Evolutionary conservation across 495 filamentous ascomycete genomes (phyloP).

Genomic region (Physcia stellaris): DNA sequence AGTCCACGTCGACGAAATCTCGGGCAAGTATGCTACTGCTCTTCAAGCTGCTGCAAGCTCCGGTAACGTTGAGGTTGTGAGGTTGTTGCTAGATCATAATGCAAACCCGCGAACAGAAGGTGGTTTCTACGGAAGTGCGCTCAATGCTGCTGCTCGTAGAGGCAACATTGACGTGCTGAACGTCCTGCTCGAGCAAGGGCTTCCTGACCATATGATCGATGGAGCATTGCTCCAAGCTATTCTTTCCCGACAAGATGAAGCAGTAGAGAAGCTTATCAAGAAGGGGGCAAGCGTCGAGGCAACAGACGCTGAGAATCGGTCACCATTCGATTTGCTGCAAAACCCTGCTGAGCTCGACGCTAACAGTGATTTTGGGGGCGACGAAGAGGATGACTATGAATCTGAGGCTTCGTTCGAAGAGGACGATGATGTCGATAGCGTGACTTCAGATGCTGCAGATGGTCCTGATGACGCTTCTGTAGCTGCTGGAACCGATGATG

Average conservation of each 20-base stretch:
- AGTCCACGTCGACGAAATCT: constrained; percentile 15
- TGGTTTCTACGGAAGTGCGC: constrained; percentile 16
- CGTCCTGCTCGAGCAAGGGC: constrained; percentile 5
- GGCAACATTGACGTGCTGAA: background rate
- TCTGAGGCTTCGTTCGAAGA: constrained; percentile 2
- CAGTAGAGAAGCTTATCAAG: constrained; percentile 7
- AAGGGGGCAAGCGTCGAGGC: constrained; percentile 10
- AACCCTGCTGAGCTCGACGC: background rate
- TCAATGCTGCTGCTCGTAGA: constrained; percentile 13
- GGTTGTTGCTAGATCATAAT: constrained; percentile 15
- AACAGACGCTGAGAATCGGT: constrained; percentile 4
- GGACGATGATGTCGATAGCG: constrained; percentile 1
- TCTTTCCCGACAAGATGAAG: constrained; percentile 1
- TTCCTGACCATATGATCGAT: constrained; percentile 5
- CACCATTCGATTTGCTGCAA: constrained; percentile 4
- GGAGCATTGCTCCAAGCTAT: constrained; percentile 7
- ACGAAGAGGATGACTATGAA: constrained; percentile 6
- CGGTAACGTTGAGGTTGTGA: constrained; percentile 9
- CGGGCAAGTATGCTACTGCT: constrained; percentile 13
- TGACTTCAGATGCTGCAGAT: background rate
- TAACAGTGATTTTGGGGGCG: constrained; percentile 6
- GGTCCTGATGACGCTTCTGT: background rate
- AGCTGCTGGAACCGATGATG: background rate
- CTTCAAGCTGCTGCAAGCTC: constrained; percentile 16
- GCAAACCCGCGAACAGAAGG: constrained; percentile 16